Evolutionary conservation across 306 rosid genomes (phyloP).

Genomic region (Cercis canadensis): DNA sequence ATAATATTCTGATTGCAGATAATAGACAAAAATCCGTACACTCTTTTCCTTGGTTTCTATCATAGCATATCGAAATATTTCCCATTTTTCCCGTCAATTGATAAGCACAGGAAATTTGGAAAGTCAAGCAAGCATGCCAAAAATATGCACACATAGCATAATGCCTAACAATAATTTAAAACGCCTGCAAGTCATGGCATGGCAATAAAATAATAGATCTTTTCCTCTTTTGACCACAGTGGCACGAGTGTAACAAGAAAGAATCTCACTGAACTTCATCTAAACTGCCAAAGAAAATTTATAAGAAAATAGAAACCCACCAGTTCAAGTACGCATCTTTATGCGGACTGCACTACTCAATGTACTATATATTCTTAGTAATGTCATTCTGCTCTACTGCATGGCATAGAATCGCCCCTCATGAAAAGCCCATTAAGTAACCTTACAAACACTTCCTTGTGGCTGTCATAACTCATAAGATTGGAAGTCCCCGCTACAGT

Average conservation of each 20-base stretch:
- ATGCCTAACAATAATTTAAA: no score
- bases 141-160: background rate
- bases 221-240: background rate
- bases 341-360: background rate
- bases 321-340: background rate
- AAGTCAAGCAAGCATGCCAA: background rate
- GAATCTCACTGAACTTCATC: background rate
- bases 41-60: no score
- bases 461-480: background rate
- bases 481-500: background rate
- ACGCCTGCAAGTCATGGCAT: no score
- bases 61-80: no score
- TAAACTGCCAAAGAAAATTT: background rate
- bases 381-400: conserved; percentile 10
- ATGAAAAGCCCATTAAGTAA: background rate
- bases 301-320: background rate
- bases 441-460: background rate
- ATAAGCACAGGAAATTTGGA: no score
- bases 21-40: background rate
- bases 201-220: background rate
- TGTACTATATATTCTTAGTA: background rate
- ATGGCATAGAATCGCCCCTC: background rate
- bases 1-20: background rate
- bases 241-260: background rate
- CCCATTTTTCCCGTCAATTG: no score